Conservation (phyloP, 352 stramenopile species). For the Phytopythium mirpurense region DNA sequence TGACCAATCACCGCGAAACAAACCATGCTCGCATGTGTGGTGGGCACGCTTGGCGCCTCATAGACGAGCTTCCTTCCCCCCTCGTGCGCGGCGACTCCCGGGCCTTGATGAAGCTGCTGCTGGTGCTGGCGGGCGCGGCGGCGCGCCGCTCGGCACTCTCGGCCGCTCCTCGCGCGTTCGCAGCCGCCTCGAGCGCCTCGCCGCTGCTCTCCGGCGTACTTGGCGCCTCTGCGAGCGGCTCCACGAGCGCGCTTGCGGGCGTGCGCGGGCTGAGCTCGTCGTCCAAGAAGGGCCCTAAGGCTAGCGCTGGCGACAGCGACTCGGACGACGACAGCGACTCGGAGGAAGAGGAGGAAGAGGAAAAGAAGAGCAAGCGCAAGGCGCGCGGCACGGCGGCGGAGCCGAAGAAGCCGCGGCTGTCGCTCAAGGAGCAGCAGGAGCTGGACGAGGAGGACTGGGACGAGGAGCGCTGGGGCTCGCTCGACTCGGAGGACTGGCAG, state of each 20-base stretch:
- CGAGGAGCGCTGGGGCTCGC: constrained; percentile 54
- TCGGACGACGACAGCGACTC: constrained; percentile 14
- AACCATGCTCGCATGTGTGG: constrained; percentile 4
- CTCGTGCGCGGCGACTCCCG: constrained; percentile 9
- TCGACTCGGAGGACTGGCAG: constrained; percentile 74
- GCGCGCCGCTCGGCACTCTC: constrained; percentile 14
- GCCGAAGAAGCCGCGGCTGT: constrained; percentile 11
- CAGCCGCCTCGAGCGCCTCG: not conserved
- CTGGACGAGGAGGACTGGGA: constrained; percentile 51
- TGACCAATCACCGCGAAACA: too few relatives aligned
- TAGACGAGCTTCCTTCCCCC: constrained; percentile 10
- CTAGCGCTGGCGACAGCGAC: not conserved
- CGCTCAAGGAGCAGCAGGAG: constrained; percentile 35
- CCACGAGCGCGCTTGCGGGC: constrained; percentile 1
- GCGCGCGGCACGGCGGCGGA: constrained; percentile 8
- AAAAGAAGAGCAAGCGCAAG: constrained; percentile 16
- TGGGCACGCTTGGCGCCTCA: not conserved
- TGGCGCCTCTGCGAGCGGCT: not conserved
- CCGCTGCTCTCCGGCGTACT: constrained; percentile 11
- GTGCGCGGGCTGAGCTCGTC: constrained; percentile 16
- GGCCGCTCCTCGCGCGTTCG: constrained; percentile 8
- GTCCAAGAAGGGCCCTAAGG: constrained; percentile 4
- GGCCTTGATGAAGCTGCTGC: constrained; percentile 43
- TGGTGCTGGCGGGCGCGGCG: constrained; percentile 26
- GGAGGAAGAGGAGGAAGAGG: constrained; percentile 29